Base-by-base conservation (phyloP, 306 rosid species). In the Arachis stenosperma region DNA sequence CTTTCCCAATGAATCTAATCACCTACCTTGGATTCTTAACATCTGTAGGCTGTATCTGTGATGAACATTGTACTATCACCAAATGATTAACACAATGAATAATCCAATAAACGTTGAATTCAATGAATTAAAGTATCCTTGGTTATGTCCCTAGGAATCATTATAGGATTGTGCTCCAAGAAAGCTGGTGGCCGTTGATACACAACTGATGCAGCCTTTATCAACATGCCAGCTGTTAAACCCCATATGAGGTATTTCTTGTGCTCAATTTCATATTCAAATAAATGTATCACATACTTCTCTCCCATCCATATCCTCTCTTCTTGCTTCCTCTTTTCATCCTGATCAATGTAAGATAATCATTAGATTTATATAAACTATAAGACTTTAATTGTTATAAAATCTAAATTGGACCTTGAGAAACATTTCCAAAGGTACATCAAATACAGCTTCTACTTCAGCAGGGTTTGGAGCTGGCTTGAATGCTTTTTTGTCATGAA, bases 231-330 rank as follows among this genome's bases (percentile, higher is more conserved):
- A 37, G 97, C 98, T 9, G 98, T 93, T 64, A 93, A 86, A 33
- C 98, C 97, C 98, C 98, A 91, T 60, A 93, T 89, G 52, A 88
- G 58, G 77, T 82, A 93, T 70, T 86, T 88, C 43, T 84, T 84
- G 52, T 83, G 69, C 63, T 84, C 81, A 1, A 79, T 77, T 55
- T 85, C 88, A 15, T 89, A 88, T 76, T 93, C 92, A 52, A 93
- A 93, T 85, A 65, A 82, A 81, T 93, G 98, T 77, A 91, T 15
- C 71, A 91, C 75, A 76, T 81, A 93, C 81, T 89, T 91, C 86
- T 84, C 74, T 54, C 94, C 96, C 97, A 86, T 77, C 98, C 98
- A 93, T 71, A 89, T 94, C 10, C 91, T 82, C 86, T 93, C 94
- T 77, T 93, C 94, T 0, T 82, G 73, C 6, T 71, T 78, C 63